Evolutionary conservation across 164 flowering plant species (phyloP).

Genomic region (Vitis rotundifolia): DNA sequence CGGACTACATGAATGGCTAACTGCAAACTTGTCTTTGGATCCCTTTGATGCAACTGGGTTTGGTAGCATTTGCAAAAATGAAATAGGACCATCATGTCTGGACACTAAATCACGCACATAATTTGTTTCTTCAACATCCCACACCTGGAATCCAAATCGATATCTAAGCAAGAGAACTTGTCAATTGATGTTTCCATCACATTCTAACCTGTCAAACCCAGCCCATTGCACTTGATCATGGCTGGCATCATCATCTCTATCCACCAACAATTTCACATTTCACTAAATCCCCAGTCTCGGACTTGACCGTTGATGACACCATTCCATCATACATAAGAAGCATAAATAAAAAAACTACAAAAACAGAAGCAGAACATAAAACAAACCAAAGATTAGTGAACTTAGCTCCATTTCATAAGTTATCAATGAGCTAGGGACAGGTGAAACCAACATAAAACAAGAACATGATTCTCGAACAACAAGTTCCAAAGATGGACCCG

Average conservation of each 20-base stretch:
- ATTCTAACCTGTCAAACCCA: slow-evolving; percentile 77
- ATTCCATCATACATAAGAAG: too few relatives aligned
- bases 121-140: slow-evolving; percentile 82
- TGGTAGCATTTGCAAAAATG: slow-evolving; percentile 70
- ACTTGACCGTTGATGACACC: too few relatives aligned
- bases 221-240: slow-evolving; percentile 84
- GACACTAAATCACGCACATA: slow-evolving; percentile 66
- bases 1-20: slow-evolving; percentile 59
- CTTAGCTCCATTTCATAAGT: too few relatives aligned
- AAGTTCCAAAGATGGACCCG: too few relatives aligned
- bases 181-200: slow-evolving; percentile 36
- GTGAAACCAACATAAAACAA: too few relatives aligned
- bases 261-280: too few relatives aligned
- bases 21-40: slow-evolving; percentile 53
- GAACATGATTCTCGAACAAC: too few relatives aligned
- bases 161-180: slow-evolving; percentile 67
- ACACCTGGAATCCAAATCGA: slow-evolving; percentile 81
- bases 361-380: too few relatives aligned
- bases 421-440: too few relatives aligned
- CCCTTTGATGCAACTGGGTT: slow-evolving; percentile 45
- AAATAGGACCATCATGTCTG: slow-evolving; percentile 69
- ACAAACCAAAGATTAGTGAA: too few relatives aligned
- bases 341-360: too few relatives aligned
- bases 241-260: slow-evolving; percentile 47
- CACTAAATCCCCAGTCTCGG: too few relatives aligned